These are phyloP conservation scores for Starmerella powellii DNA, from an alignment of 805 yeast species.

Conservation along the genomic window DNA sequence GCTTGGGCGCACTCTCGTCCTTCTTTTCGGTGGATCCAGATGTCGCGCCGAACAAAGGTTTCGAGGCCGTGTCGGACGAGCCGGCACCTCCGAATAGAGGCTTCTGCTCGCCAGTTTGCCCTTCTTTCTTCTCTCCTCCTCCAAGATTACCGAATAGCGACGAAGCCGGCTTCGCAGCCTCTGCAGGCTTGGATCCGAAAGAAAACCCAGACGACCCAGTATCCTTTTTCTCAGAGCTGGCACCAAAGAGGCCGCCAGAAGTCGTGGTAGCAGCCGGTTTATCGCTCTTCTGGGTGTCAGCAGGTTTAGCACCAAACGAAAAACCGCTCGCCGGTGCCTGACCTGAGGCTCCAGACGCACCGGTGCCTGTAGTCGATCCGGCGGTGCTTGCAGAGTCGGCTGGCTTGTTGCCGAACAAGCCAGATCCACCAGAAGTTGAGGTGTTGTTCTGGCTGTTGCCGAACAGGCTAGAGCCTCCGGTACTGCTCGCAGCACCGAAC, in stretches of 20 bases:
- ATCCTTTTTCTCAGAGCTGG: background rate
- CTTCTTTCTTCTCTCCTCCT: background rate
- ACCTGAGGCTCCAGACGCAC: too few species aligned
- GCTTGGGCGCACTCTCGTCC: background rate
- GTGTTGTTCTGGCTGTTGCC: background rate
- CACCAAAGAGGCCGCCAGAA: constrained; percentile 7
- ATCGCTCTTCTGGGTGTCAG: too few species aligned
- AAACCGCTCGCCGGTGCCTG: too few species aligned
- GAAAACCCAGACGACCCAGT: too few species aligned
- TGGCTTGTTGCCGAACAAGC: background rate
- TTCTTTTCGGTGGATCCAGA: constrained; percentile 11
- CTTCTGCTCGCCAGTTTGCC: background rate
- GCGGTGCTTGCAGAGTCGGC: background rate
- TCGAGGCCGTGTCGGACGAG: background rate
- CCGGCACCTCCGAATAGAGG: background rate
- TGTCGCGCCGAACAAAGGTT: constrained; percentile 2
- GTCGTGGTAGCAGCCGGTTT: too few species aligned
- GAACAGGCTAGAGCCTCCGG: too few species aligned
- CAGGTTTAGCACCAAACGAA: too few species aligned
- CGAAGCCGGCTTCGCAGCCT: background rate
- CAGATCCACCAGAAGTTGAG: background rate
- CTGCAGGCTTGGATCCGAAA: background rate
- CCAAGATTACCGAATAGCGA: too few species aligned
- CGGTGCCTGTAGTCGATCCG: too few species aligned
- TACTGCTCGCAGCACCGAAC: too few species aligned